A percentile compares a stretch with the other conserved stretches of the same genome.
These are phyloP conservation scores for Helminthosporium solani DNA, from an alignment of 2,329 filamentous ascomycete species.

Conservation along the genomic window DNA sequence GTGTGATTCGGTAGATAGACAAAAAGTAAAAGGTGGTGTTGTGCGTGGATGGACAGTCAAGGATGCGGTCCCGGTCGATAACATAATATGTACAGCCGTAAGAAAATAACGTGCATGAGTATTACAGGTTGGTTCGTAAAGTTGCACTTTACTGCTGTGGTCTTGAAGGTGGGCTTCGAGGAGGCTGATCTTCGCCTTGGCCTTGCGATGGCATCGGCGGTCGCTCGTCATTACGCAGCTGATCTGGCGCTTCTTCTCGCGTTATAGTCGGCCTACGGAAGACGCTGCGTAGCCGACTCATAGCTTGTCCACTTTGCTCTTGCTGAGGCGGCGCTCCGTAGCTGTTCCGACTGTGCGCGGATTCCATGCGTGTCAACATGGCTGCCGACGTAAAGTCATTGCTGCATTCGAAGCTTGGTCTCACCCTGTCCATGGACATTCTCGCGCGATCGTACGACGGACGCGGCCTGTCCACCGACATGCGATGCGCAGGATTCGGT, in stretches of 20 bases:
- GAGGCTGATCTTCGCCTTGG: slow-evolving; percentile 12
- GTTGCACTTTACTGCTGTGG: slow-evolving; percentile 12
- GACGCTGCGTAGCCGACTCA: slow-evolving; percentile 33
- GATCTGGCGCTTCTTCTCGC: slow-evolving; percentile 33
- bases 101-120: slow-evolving; percentile 19
- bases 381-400: slow-evolving; percentile 91
- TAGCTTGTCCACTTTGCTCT: slow-evolving; percentile 5
- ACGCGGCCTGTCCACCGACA: slow-evolving; percentile 52
- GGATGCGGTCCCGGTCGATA: slow-evolving; percentile 13
- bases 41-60: slow-evolving; percentile 21
- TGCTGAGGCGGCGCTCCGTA: slow-evolving; percentile 13
- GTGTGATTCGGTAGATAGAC: slow-evolving; percentile 11
- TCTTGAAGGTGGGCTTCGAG: slow-evolving; percentile 24
- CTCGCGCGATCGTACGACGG: slow-evolving; percentile 88
- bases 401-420: slow-evolving; percentile 81
- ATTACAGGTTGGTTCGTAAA: slow-evolving; percentile 17
- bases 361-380: slow-evolving; percentile 80
- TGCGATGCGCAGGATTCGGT: slow-evolving; percentile 15
- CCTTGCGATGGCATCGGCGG: slow-evolving; percentile 22
- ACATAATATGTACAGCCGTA: slow-evolving; percentile 34
- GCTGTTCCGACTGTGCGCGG: slow-evolving; percentile 47
- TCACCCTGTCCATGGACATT: slow-evolving; percentile 80
- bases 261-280: slow-evolving; percentile 36
- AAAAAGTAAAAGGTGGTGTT: slow-evolving; percentile 18
- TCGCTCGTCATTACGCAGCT: slow-evolving; percentile 11